These are phyloP conservation scores for Schizochytrium sp. DNA, from an alignment of 108 stramenopile genomes.

Conservation along the genomic window DNA sequence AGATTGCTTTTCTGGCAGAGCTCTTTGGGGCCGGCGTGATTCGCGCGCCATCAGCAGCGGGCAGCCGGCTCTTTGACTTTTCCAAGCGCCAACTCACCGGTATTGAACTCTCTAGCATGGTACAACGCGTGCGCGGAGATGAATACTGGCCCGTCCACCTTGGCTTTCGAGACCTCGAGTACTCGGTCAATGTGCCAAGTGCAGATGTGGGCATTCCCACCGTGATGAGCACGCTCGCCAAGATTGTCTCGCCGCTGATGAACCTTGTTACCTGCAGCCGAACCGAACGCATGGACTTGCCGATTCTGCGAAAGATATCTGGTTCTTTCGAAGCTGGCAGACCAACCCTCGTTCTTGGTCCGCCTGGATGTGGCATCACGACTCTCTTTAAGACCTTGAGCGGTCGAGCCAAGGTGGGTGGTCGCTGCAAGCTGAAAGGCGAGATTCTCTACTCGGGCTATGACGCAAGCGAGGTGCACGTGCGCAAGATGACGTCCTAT, in stretches of 20 bases:
- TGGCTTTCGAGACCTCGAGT: not conserved
- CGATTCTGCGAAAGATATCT: not conserved
- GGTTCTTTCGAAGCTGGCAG: conserved; percentile 52
- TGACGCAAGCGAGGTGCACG: not conserved
- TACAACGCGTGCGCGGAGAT: not conserved
- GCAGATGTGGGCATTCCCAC: not conserved
- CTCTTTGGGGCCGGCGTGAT: not conserved
- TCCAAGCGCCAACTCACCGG: not conserved
- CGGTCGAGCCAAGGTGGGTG: not conserved
- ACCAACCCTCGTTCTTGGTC: conserved; percentile 68
- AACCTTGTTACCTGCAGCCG: not conserved
- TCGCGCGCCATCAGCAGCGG: not conserved
- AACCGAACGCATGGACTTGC: not conserved
- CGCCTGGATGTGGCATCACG: conserved; percentile 70
- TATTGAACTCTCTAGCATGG: not conserved
- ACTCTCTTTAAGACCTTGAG: conserved; percentile 18
- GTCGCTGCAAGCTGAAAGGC: not conserved
- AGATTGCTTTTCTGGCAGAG: not conserved
- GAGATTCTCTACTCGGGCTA: not conserved
- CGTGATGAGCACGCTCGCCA: not conserved
- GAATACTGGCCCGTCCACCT: not conserved
- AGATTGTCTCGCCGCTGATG: not conserved
- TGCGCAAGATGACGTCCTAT: not conserved
- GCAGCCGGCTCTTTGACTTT: too few relatives aligned
- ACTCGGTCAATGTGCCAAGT: not conserved